Base-by-base conservation (phyloP, 164 flowering plant species). In the Paratinospora sagittata region DNA sequence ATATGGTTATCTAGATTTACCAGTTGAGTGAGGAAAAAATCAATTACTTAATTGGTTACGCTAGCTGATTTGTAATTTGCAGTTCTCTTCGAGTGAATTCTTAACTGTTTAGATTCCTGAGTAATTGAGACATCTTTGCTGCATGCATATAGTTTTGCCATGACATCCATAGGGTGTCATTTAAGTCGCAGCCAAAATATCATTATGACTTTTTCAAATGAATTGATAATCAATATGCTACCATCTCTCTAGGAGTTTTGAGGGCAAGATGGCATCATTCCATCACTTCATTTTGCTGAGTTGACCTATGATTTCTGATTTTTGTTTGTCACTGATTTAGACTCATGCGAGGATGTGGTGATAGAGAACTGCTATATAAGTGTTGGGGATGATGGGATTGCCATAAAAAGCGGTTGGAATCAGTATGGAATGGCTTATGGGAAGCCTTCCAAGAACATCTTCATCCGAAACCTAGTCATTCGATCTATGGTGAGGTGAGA, bases 331-430 rank as follows among this genome's bases (percentile, higher is more conserved):
- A 0, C 27, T 27, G 26, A 27, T 78, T 76, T 88, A 95, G 99
- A 95, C 85, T 95, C 99, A 55, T 95, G 97, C 70, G 90, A 89
- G 71, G 90, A 91, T 78, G 77, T 95, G 89, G 81, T 86, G 69
- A 92, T 95, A 72, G 97, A 95, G 76, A 88, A 92, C 78, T 89
- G 93, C 74, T 91, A 95, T 80, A 95, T 95, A 47, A 92, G 98
- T 67, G 94, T 88, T 33, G 99, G 99, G 34, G 99, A 95, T 83
- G 99, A 95, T 79, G 97, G 79, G 14, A 84, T 95, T 78, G 99
- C 99, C 33, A 95, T 95, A 75, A 95, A 92, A 82, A 95, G 99
- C 70, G 99, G 99, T 16, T 95, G 99, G 99, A 93, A 95, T 85
- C 99, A 95, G 78, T 92, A 90, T 81, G 99, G 97, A 67, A 89